Evolutionary conservation across 2,329 filamentous ascomycete species (phyloP).

Genomic region (Alternaria incomplexa): DNA sequence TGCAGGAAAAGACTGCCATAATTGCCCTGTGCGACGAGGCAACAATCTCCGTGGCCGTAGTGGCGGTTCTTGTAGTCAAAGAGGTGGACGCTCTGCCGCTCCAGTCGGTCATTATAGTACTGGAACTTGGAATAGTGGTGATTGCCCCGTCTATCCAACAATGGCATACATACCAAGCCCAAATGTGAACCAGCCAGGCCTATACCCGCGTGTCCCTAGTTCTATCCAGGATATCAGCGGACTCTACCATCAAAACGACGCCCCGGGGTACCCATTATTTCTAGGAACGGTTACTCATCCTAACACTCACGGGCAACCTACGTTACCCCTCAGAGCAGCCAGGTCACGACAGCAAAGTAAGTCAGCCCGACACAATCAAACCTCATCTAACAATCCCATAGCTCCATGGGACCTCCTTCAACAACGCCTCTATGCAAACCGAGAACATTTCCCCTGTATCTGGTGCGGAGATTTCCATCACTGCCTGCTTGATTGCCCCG

Average conservation of each 20-base stretch:
- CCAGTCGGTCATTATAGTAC: neutral
- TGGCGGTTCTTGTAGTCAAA: neutral
- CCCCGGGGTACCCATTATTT: neutral
- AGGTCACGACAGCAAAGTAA: neutral
- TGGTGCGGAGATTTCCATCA: neutral
- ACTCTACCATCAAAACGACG: fast-evolving
- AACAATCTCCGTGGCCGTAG: no score
- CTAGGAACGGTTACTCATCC: neutral
- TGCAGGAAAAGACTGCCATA: neutral
- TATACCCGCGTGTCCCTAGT: neutral
- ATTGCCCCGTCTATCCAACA: neutral
- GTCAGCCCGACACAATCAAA: neutral
- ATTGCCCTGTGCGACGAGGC: neutral
- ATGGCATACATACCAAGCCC: neutral
- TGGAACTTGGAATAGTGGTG: neutral
- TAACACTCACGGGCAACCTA: neutral
- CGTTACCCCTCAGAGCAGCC: neutral
- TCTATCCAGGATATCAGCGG: neutral
- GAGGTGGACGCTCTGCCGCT: neutral
- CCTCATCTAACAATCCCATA: neutral
- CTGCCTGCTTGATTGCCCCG: neutral
- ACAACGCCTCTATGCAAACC: neutral
- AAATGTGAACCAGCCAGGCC: neutral
- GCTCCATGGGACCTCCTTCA: neutral
- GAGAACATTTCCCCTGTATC: neutral